Percentiles rank a stretch among this genome's conserved stretches.
These are phyloP conservation scores for Nitzschia sp. DNA, from an alignment of 108 stramenopile species.

Conservation along the genomic window DNA sequence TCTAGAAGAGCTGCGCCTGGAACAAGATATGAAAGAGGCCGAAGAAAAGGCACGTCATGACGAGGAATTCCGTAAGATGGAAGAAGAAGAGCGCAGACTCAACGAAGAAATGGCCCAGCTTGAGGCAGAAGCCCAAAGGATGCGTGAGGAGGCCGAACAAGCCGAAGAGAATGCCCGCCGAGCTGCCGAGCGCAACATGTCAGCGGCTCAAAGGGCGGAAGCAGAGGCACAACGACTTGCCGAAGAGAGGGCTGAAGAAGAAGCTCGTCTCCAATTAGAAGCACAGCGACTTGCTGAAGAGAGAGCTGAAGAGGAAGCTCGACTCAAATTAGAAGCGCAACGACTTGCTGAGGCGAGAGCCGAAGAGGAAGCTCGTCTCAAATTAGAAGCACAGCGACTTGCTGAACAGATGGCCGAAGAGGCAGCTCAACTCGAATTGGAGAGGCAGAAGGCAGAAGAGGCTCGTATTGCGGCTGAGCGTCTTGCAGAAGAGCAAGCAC, in stretches of 20 bases:
- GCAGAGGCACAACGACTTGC: constrained; percentile 9
- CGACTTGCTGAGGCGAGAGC: too few relatives aligned
- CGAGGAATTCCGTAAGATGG: constrained; percentile 6
- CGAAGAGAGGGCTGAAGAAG: constrained; percentile 4
- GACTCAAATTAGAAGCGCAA: not conserved
- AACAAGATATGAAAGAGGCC: constrained; percentile 21
- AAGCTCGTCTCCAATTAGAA: not conserved
- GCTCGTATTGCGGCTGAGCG: not conserved
- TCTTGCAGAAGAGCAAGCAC: constrained; percentile 2
- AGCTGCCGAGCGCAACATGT: not conserved
- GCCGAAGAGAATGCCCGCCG: not conserved
- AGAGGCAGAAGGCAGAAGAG: constrained; percentile 3
- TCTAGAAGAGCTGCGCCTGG: constrained; percentile 19
- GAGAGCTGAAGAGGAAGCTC: not conserved
- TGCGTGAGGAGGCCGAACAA: not conserved
- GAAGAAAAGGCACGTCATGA: constrained; percentile 26
- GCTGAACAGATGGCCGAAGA: constrained; percentile 13
- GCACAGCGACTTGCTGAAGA: not conserved
- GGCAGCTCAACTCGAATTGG: not conserved
- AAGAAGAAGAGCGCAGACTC: constrained; percentile 1
- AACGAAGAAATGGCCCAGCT: constrained; percentile 2
- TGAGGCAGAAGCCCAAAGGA: constrained; percentile 15
- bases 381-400: not conserved
- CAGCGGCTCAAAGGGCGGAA: not conserved
- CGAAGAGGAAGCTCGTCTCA: not conserved